Conservation (phyloP, 75 land plant genomes). For the Pseudotsuga menziesii region DNA sequence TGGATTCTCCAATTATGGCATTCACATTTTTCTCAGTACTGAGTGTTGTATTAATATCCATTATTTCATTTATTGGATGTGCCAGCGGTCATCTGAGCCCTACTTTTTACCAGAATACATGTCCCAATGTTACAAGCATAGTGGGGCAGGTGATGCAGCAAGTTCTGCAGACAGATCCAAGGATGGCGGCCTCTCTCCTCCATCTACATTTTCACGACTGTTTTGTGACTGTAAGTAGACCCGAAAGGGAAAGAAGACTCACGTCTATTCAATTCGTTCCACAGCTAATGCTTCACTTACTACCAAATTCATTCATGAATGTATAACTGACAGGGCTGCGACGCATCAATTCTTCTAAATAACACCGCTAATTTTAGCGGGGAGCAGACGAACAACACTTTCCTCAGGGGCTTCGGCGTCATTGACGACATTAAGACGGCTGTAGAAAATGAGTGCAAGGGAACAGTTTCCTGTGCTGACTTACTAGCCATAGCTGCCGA, state of each 20-base stretch:
- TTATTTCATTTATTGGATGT: not conserved
- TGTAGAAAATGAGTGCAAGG: slow-evolving; percentile 53
- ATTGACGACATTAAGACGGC: slow-evolving; percentile 51
- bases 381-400: slow-evolving; percentile 47
- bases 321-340: slow-evolving; percentile 48
- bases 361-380: slow-evolving; percentile 19
- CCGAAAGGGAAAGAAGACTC: no score
- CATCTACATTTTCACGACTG: slow-evolving; percentile 69
- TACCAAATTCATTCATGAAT: no score
- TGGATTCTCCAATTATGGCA: no score
- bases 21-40: no score
- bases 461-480: slow-evolving; percentile 73
- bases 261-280: no score
- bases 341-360: slow-evolving; percentile 59
- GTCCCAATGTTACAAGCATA: slow-evolving; percentile 34
- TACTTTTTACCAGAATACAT: slow-evolving; percentile 28
- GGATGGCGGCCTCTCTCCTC: slow-evolving; percentile 43
- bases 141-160: slow-evolving; percentile 17
- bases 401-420: slow-evolving; percentile 37
- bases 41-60: not conserved
- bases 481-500: slow-evolving; percentile 47
- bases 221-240: slow-evolving; percentile 40
- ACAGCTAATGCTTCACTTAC: no score
- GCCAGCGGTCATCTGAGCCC: slow-evolving; percentile 30
- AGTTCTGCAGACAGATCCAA: slow-evolving; percentile 20